Base-by-base conservation (phyloP, 1,139 yeast genomes). In the Hemisphaericaspora lyxosophila region DNA sequence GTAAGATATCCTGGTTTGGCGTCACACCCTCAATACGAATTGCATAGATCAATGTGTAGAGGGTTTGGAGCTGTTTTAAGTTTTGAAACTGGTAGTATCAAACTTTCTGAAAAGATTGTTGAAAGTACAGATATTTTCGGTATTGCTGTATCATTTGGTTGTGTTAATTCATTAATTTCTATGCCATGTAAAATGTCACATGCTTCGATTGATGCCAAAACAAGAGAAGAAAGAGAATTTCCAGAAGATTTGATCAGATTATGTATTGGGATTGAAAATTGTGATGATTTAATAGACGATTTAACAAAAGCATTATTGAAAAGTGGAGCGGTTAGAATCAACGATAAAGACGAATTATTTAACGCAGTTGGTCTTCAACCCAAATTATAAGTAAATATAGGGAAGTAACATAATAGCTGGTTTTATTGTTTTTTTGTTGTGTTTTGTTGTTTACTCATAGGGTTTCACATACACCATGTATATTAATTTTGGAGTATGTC, bases 171-270 rank as follows among this genome's bases (percentile, higher is more conserved):
- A 14, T 72, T 90, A 53, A 87, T 90, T 42, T 85, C 94, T 33
- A 78, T 89, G 84, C 97, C 97, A 9, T 87, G 96, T 62, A 80
- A 80, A 60, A 89, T 89, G 97, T 86, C 96, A 2, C 97, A 89
- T 57, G 97, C 97, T n/a, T 83, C 96, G 5, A 89, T 90, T 47
- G 96, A 88, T 54, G 84, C 89, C 26, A 80, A 85, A 54, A 82
- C 89, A 7, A 77, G 96, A 59, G 82, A 82, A 43, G 95, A 85
- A 60, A 77, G 97, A 56, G 88, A 82, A 28, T 82, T 89, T 64
- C 96, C 97, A 2, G 96, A 89, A 61, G 97, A 90, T 59, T 70
- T 89, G 54, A 81, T 89, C 52, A 75, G 97, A 51, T 73, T 89
- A 42, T 89, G 96, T 59, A 82, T 89, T 38, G 97, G 97, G 41